Evolutionary conservation across 2,329 filamentous ascomycete species (phyloP), one percentile per base, ranked within the genome.

Genomic region (Fusarium pseudocircinatum): DNA sequence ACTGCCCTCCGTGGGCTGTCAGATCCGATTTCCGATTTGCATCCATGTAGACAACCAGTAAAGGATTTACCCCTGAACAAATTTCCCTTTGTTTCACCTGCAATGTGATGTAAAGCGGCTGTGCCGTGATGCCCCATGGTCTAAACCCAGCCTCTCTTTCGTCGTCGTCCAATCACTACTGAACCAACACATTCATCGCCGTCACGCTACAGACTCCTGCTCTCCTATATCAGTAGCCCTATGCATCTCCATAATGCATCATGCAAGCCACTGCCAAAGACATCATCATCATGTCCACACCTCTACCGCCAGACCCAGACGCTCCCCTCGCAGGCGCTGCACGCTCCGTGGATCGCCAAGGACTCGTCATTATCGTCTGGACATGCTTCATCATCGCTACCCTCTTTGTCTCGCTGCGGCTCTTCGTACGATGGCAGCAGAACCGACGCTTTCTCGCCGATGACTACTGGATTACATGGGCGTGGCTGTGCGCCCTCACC

Each of bases 401-500:
- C 1, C 18, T 63, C 9, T 72, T 72, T 15, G 52, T 72, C 1
- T 59, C 53, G 2, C 15, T 72, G 0, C 57, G 69, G 0, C 57
- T 72, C 2, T 59, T 60, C 2, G 69, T 72, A 18, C 53, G 69
- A 9, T 72, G 69, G 69, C 53, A 30, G 0, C 69, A 72, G 20
- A 72, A 72, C 14, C 40, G 54, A 7, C 54, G 63, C 4, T 68
- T 72, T 5, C 39, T 72, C 1, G 43, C 69, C 1, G 69, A 72
- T 14, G 69, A 72, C n/a, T 72, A 70, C 37, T 72, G 69, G 69
- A 72, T 72, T 6, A 44, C 32, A 1, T 72, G 63, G 43, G 69
- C 69, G 16, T 72, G 69, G 69, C 5, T 60, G 0, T 72, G 68
- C 5, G 28, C 52, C 12, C 46, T 68, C 18, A 68, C 69, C 18